phyloP scores from a whole-genome alignment of 306 rosid genomes.

The Citrullus mucosospermus region DNA sequence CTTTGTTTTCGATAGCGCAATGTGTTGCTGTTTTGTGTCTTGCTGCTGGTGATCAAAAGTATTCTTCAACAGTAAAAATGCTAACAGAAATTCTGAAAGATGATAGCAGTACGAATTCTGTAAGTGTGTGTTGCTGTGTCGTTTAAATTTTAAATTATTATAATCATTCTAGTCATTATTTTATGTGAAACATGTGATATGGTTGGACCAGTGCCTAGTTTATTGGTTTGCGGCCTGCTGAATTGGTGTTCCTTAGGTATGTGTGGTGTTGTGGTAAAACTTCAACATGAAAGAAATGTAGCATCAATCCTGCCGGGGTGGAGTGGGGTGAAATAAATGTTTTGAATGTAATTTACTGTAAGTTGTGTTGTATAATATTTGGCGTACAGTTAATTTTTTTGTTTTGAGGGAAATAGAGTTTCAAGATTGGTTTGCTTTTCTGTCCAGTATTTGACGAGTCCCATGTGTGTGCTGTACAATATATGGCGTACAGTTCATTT shows the following conservation, averaged over 20 bases:
- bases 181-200: background rate
- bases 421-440: background rate
- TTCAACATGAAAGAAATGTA: background rate
- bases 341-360: background rate
- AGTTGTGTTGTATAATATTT: background rate
- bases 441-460: background rate
- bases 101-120: slow-evolving; percentile 72
- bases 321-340: background rate
- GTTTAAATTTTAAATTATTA: background rate
- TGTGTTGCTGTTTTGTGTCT: slow-evolving; percentile 97
- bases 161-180: background rate
- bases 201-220: background rate
- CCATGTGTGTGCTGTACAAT: background rate
- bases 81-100: slow-evolving; percentile 83
- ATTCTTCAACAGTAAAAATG: slow-evolving; percentile 84
- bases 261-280: background rate
- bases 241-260: background rate
- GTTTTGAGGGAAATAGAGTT: background rate
- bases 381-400: background rate
- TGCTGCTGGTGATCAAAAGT: slow-evolving; percentile 87
- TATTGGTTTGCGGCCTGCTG: background rate
- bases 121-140: slow-evolving; percentile 13
- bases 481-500: too few species aligned
- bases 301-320: background rate
- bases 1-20: slow-evolving; percentile 87